These are phyloP conservation scores for Oryza nivara DNA, from an alignment of 176 grass and related monocot species.

Conservation along the genomic window DNA sequence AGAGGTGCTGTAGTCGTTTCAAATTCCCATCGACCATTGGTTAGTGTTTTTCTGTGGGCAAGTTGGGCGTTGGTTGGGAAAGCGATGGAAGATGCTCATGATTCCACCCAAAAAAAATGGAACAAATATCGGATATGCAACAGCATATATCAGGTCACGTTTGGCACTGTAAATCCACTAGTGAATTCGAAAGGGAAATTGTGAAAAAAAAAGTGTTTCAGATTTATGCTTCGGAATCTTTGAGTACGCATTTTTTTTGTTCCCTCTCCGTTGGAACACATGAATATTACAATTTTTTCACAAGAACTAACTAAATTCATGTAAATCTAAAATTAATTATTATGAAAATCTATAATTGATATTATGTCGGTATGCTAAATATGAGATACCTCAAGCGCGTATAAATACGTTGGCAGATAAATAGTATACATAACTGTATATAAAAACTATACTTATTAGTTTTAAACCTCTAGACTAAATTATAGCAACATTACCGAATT, in stretches of 20 bases:
- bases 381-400: too few relatives aligned
- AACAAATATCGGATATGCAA: slow-evolving; percentile 1
- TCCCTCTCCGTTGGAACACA: too few relatives aligned
- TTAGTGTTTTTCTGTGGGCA: neutral
- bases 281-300: too few relatives aligned
- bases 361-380: too few relatives aligned
- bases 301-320: too few relatives aligned
- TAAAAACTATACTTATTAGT: too few relatives aligned
- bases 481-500: too few relatives aligned
- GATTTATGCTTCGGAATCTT: neutral
- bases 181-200: neutral
- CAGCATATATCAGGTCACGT: neutral
- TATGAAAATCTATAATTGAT: too few relatives aligned
- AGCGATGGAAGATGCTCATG: slow-evolving; percentile 30
- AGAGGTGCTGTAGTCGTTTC: neutral
- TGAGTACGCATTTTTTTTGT: neutral
- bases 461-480: too few relatives aligned
- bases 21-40: neutral
- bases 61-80: neutral
- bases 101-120: neutral
- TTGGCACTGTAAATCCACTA: neutral
- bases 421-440: too few relatives aligned
- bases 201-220: neutral
- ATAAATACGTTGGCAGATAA: too few relatives aligned
- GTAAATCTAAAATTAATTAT: too few relatives aligned